A percentile compares a stretch with the other conserved stretches of the same genome.
These are phyloP conservation scores for Calocera viscosa DNA, from an alignment of 768 basidiomycete genomes.

Conservation along the genomic window DNA sequence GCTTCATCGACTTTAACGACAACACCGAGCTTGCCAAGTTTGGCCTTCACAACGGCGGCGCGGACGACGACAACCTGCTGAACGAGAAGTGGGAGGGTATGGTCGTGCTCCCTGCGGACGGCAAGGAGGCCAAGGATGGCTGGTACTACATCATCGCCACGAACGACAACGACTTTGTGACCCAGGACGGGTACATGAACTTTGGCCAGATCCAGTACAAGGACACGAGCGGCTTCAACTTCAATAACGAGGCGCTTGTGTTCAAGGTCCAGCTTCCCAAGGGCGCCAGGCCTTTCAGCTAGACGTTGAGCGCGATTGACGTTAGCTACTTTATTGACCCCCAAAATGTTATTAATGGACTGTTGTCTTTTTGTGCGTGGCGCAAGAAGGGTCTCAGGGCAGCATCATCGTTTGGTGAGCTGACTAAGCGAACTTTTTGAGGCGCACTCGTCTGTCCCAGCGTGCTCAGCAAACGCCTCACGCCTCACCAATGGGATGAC, in stretches of 20 bases:
- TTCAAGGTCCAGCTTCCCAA: constrained; percentile 1
- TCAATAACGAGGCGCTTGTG: not conserved
- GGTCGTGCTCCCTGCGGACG: not conserved
- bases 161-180: constrained; percentile 3
- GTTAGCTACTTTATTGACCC: too few species aligned
- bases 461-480: too few species aligned
- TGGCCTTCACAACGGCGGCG: constrained; percentile 30
- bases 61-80: constrained; percentile 17
- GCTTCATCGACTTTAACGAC: constrained; percentile 47
- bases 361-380: too few species aligned
- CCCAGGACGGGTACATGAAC: constrained; percentile 4
- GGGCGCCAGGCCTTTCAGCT: not conserved
- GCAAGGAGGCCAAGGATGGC: not conserved
- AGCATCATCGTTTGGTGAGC: too few species aligned
- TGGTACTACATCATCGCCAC: not conserved
- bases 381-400: too few species aligned
- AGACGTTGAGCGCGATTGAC: too few species aligned
- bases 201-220: constrained; percentile 1
- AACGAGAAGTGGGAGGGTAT: constrained; percentile 10
- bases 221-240: not conserved
- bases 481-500: not conserved
- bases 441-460: too few species aligned
- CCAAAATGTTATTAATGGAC: too few species aligned
- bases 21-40: constrained; percentile 44
- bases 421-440: too few species aligned